phyloP scores from a whole-genome alignment of 2,329 filamentous ascomycete species.

The Beauveria sp. region DNA sequence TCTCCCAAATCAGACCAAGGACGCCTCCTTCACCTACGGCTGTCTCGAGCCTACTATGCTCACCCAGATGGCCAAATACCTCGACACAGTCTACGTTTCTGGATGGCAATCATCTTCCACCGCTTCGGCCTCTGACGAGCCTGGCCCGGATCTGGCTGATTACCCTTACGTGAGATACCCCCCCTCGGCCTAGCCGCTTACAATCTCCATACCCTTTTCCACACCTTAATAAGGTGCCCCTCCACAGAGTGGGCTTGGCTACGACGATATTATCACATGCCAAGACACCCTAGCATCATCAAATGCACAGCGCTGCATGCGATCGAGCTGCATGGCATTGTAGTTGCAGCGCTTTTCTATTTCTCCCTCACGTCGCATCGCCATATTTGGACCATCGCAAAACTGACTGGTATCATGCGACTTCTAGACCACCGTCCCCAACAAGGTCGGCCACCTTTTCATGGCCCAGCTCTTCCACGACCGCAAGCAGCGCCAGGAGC shows the following conservation, averaged over 20 bases:
- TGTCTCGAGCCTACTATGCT: slow-evolving; percentile 97
- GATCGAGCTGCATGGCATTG: neutral
- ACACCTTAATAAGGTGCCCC: slow-evolving; percentile 9
- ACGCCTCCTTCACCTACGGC: slow-evolving; percentile 91
- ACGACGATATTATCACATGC: slow-evolving; percentile 11
- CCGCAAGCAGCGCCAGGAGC: slow-evolving; percentile 96
- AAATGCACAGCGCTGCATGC: neutral
- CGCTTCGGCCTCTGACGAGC: slow-evolving; percentile 89
- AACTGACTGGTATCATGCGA: slow-evolving; percentile 1
- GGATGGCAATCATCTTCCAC: slow-evolving; percentile 98
- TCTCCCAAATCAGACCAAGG: slow-evolving; percentile 53
- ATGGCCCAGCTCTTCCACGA: slow-evolving; percentile 99
- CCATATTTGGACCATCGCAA: neutral
- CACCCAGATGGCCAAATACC: slow-evolving; percentile 98
- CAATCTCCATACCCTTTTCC: slow-evolving; percentile 1
- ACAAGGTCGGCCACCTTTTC: slow-evolving; percentile 96
- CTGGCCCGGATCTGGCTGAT: slow-evolving; percentile 93
- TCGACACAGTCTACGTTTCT: slow-evolving; percentile 97
- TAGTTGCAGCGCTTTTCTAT: neutral
- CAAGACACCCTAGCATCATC: neutral
- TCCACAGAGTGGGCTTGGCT: slow-evolving; percentile 8
- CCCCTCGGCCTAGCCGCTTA: slow-evolving; percentile 7
- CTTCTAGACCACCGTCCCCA: slow-evolving; percentile 82
- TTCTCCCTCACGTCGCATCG: neutral
- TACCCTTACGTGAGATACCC: slow-evolving; percentile 67